Percentiles rank a stretch among this genome's conserved stretches.
phyloP scores from a whole-genome alignment of 1,139 yeast species.

The Blastobotrys capitulatus region DNA sequence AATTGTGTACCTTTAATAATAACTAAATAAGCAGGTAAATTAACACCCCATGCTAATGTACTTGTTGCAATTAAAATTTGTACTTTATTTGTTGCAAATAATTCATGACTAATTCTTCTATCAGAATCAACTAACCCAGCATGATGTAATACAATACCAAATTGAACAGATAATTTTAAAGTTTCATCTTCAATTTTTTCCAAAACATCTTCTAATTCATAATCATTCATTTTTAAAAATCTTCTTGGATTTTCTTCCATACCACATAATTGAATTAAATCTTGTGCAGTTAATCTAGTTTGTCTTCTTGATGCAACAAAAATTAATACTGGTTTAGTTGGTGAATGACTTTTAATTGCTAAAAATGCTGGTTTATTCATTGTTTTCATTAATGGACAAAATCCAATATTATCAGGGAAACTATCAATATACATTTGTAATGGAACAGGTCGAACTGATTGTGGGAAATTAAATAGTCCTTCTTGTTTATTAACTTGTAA shows the following conservation, averaged over 20 bases:
- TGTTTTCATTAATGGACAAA: constrained; percentile 92
- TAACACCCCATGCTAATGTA: constrained; percentile 97
- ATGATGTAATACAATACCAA: constrained; percentile 96
- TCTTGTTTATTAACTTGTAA: constrained; percentile 78
- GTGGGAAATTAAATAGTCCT: constrained; percentile 90
- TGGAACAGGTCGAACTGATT: constrained; percentile 96
- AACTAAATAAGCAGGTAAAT: constrained; percentile 90
- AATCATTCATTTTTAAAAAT: constrained; percentile 72
- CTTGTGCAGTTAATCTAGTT: constrained; percentile 90
- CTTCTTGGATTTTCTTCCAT: constrained; percentile 90
- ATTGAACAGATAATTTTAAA: constrained; percentile 73
- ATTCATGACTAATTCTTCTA: constrained; percentile 76
- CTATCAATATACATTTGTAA: constrained; percentile 97
- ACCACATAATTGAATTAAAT: constrained; percentile 89
- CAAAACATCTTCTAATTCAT: constrained; percentile 61
- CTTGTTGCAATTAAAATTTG: constrained; percentile 93
- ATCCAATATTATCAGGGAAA: constrained; percentile 89
- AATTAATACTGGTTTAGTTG: constrained; percentile 83
- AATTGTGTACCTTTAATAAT: constrained; percentile 91
- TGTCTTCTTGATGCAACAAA: constrained; percentile 98
- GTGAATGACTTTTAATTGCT: constrained; percentile 96
- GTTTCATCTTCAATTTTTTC: constrained; percentile 83
- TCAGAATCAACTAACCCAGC: constrained; percentile 94
- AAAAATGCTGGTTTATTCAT: constrained; percentile 98
- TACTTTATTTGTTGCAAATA: constrained; percentile 79